These are phyloP conservation scores for Colletotrichum sp. DNA, from an alignment of 2,329 filamentous ascomycete species.

Conservation along the genomic window DNA sequence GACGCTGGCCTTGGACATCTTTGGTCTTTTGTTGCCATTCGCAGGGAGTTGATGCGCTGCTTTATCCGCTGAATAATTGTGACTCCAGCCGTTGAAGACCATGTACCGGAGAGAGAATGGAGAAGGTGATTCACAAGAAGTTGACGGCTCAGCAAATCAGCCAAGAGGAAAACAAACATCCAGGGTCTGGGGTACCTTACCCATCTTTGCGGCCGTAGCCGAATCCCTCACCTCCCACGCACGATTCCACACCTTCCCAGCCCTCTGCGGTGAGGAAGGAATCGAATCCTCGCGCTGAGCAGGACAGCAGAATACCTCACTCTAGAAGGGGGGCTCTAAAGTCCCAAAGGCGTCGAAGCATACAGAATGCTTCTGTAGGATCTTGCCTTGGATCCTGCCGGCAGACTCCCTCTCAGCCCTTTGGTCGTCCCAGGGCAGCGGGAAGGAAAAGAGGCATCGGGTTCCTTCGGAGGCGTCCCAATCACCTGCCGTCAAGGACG, in stretches of 20 bases:
- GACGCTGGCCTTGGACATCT: background rate
- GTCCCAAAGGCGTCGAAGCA: background rate
- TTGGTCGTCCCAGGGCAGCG: background rate
- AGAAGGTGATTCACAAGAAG: background rate
- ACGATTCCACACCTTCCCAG: background rate
- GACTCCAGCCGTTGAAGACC: background rate
- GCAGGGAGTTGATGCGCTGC: background rate
- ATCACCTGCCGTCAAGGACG: background rate
- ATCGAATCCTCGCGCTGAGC: background rate
- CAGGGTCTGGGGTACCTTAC: slow-evolving; percentile 2
- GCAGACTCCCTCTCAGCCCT: background rate
- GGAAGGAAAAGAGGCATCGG: background rate
- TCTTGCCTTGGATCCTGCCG: background rate
- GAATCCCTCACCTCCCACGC: background rate
- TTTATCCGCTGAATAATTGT: background rate
- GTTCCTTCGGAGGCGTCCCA: background rate
- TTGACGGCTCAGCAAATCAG: background rate
- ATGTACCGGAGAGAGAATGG: background rate
- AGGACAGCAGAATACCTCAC: background rate
- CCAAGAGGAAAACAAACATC: background rate
- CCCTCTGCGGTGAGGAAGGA: background rate
- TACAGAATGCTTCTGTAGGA: background rate
- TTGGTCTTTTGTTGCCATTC: background rate
- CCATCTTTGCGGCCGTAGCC: background rate
- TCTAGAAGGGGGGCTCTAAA: background rate